Base-by-base conservation (phyloP, 2,329 filamentous ascomycete genomes). In the Endoconidiophora polonica region DNA sequence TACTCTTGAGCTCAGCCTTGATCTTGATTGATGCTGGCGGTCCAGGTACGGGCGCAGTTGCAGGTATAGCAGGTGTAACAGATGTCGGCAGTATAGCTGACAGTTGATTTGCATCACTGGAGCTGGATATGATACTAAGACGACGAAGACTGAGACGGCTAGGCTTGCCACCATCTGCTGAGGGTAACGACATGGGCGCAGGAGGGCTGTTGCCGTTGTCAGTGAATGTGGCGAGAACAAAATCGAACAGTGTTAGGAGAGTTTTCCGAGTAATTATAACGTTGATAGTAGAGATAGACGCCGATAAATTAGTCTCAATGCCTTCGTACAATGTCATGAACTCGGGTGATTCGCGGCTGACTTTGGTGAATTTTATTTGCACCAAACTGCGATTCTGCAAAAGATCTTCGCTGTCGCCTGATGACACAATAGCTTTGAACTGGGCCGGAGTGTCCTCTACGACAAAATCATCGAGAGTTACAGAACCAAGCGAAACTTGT, bases 351-450 rank as follows among this genome's bases (percentile, higher is more conserved):
- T 86, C 78, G 29, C 77, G 81, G 58, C 91, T 95, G 52, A 96
- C 86, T 61, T 83, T 86, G 54, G 86, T 74, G 59, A 94, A 94
- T 59, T 90, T 94, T 58, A 98, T 74, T 47, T 81, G 79, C 57
- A 98, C 85, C 10, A 98, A 74, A 57, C 93, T 86, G 53, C 84
- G 77, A 54, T 85, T 79, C 52, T 83, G 77, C 43, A 81, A 74
- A 23, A 82, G 79, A 59, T 94, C 90, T 41, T 81, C 76, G 5
- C 67, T 64, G 45, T 81, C 78, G 0, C 76, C 77, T 1, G 91
- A 95, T 0, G 88, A 94, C n/a, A 99, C 78, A 46, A 99, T 93
- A 23, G 90, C 90, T 65, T 91, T 94, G 70, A 99, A 98, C 59
- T 96, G 90, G 5, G 83, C 81, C 0, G 85, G 69, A 0, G 87